Percentiles rank a stretch among this genome's conserved stretches.
Evolutionary conservation across 2,329 filamentous ascomycete species (phyloP).

Genomic region (Triangularia setosa): DNA sequence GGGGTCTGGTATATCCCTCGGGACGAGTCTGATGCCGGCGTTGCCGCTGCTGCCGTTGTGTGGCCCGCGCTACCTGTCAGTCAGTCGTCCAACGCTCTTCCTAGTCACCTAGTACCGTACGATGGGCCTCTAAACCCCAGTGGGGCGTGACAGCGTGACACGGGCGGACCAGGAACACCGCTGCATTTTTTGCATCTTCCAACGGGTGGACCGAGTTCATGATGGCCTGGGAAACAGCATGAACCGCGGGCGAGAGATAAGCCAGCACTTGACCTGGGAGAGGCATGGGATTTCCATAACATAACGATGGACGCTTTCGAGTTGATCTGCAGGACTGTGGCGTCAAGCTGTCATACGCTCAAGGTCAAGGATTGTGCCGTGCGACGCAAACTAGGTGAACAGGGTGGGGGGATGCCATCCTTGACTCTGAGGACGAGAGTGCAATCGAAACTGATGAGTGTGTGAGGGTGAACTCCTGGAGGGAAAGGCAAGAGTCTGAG

Average conservation of each 20-base stretch:
- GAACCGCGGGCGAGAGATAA: not conserved
- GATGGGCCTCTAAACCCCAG: not conserved
- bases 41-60: conserved; percentile 11
- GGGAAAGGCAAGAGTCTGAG: not conserved
- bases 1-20: not conserved
- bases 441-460: not conserved
- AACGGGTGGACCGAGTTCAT: too few relatives aligned
- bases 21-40: not conserved
- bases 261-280: too few relatives aligned
- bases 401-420: not conserved
- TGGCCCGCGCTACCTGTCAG: conserved; percentile 8
- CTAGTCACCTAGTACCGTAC: not conserved
- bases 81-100: not conserved
- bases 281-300: too few relatives aligned
- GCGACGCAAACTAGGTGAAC: not conserved
- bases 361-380: not conserved
- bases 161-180: not conserved
- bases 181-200: not conserved
- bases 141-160: not conserved
- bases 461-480: not conserved
- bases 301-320: not conserved
- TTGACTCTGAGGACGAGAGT: not conserved
- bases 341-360: not conserved
- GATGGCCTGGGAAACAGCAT: not conserved
- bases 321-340: not conserved